phyloP scores from a whole-genome alignment of 1,284 basidiomycete genomes.

The Tilletiaria anomala region DNA sequence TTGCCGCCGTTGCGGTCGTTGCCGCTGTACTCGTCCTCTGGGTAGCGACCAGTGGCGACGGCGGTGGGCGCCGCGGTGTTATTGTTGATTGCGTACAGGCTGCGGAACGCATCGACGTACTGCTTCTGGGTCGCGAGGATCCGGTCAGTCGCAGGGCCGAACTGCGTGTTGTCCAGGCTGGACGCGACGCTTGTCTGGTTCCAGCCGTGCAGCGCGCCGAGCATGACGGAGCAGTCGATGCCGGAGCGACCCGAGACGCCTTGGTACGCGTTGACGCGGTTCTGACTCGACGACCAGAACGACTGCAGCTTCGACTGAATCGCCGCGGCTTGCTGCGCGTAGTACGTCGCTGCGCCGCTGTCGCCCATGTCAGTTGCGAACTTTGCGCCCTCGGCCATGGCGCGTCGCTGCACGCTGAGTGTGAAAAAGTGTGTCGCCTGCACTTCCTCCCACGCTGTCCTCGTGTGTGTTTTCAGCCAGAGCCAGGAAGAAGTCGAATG shows the following conservation, averaged over 20 bases:
- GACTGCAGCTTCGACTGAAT: conserved; percentile 12
- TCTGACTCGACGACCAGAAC: conserved; percentile 12
- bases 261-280: conserved; percentile 17
- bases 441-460: conserved; percentile 15
- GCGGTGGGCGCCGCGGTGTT: conserved; percentile 10
- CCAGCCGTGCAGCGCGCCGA: conserved; percentile 16
- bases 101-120: conserved; percentile 19
- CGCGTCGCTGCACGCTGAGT: conserved; percentile 18
- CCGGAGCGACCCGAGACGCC: conserved; percentile 9
- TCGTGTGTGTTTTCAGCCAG: neutral
- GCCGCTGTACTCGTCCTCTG: conserved; percentile 14
- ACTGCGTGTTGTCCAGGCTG: conserved; percentile 8
- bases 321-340: conserved; percentile 13
- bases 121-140: conserved; percentile 16
- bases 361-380: conserved; percentile 20
- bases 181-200: conserved; percentile 7
- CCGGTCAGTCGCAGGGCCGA: conserved; percentile 15
- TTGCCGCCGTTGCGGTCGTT: conserved; percentile 12
- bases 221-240: conserved; percentile 16
- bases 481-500: neutral
- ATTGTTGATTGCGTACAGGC: conserved; percentile 16
- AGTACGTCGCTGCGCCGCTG: conserved; percentile 16
- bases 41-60: conserved; percentile 15
- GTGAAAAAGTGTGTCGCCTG: conserved; percentile 21
- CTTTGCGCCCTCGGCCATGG: conserved; percentile 19